These are phyloP conservation scores for Saccharomycopsis vini DNA, from an alignment of 805 yeast species.

Conservation along the genomic window DNA sequence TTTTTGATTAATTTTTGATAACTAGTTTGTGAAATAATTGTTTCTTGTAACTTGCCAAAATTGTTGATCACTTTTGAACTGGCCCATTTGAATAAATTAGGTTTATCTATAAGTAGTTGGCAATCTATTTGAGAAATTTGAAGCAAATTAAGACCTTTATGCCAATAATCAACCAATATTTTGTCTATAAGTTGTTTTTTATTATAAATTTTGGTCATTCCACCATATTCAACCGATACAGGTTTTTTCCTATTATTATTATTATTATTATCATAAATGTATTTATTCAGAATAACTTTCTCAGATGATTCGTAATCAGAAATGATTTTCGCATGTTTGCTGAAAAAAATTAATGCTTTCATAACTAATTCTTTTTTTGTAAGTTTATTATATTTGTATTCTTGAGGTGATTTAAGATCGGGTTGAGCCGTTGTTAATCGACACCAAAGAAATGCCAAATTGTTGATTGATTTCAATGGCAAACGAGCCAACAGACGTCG, in stretches of 20 bases:
- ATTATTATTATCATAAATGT: too few species aligned
- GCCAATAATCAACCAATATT: conserved; percentile 43
- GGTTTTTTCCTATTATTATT: too few species aligned
- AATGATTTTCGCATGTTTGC: background rate
- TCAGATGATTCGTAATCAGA: background rate
- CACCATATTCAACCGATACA: too few species aligned
- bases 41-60: conserved; percentile 24
- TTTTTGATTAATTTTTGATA: conserved; percentile 43
- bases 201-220: too few species aligned
- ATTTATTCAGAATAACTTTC: background rate
- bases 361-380: conserved; percentile 5
- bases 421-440: conserved; percentile 12
- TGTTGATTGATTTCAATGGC: conserved; percentile 8
- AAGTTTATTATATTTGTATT: conserved; percentile 5
- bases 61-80: conserved; percentile 25
- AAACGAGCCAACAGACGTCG: conserved; percentile 9
- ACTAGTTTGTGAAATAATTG: conserved; percentile 29
- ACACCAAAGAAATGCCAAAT: conserved; percentile 17
- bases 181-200: conserved; percentile 34
- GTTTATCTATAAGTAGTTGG: conserved; percentile 52
- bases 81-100: conserved; percentile 33
- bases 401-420: conserved; percentile 4
- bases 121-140: conserved; percentile 69
- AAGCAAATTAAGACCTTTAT: conserved; percentile 47
- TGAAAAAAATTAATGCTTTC: conserved; percentile 6